phyloP scores from a whole-genome alignment of 2,329 filamentous ascomycete species.

The Penicillium sp. region DNA sequence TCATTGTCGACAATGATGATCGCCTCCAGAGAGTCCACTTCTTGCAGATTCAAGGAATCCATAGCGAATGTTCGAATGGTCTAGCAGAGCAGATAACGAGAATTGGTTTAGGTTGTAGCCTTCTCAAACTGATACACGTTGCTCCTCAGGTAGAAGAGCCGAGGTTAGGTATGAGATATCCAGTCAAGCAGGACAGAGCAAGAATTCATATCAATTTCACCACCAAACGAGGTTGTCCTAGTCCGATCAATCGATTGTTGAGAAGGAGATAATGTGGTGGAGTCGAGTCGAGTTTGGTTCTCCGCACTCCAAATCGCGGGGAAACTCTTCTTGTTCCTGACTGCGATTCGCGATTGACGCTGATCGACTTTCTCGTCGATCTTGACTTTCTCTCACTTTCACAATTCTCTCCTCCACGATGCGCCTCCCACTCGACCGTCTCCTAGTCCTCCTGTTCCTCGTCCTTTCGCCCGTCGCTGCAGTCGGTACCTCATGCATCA shows the following conservation, averaged over 20 bases:
- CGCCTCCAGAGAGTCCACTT: slow-evolving; percentile 47
- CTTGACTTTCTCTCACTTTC: slow-evolving; percentile 8
- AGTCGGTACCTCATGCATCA: slow-evolving; percentile 65
- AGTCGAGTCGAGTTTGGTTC: background rate
- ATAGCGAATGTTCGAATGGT: background rate
- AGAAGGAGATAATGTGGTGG: too few relatives aligned
- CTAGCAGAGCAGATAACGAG: background rate
- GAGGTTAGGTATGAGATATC: too few relatives aligned
- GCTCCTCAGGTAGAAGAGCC: too few relatives aligned
- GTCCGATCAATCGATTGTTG: too few relatives aligned
- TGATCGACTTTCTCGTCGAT: slow-evolving; percentile 16
- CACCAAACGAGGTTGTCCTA: too few relatives aligned
- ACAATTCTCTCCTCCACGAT: slow-evolving; percentile 16
- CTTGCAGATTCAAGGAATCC: slow-evolving; percentile 25
- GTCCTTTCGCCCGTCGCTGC: slow-evolving; percentile 18
- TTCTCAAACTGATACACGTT: too few relatives aligned
- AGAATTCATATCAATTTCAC: too few relatives aligned
- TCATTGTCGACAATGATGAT: slow-evolving; percentile 52
- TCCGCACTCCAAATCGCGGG: too few relatives aligned
- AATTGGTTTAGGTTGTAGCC: too few relatives aligned
- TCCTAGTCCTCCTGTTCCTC: slow-evolving; percentile 18
- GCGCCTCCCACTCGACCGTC: slow-evolving; percentile 16
- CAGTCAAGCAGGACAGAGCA: too few relatives aligned
- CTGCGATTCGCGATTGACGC: background rate
- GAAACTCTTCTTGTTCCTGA: background rate